Conservation (phyloP, 75 land plant genomes). For the Cryptomeria japonica region DNA sequence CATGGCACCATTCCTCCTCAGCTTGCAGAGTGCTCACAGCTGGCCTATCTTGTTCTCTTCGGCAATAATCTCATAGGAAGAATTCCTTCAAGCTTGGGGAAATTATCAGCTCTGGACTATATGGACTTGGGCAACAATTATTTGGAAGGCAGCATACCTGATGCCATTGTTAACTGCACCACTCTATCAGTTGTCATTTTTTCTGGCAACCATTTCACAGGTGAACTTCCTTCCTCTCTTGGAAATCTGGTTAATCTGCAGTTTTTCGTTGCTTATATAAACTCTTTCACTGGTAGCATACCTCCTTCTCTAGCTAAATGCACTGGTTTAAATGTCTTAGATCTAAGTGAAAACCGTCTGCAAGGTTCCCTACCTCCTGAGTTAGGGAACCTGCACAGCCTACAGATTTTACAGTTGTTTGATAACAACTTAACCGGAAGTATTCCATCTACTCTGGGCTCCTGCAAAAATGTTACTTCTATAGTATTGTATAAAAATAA, state of each 20-base stretch:
- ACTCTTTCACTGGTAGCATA: slow-evolving; percentile 40
- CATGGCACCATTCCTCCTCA: slow-evolving; percentile 50
- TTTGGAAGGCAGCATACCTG: slow-evolving; percentile 58
- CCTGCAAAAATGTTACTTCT: slow-evolving; percentile 24
- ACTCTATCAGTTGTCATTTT: slow-evolving; percentile 20
- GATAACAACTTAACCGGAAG: slow-evolving; percentile 43
- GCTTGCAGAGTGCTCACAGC: slow-evolving; percentile 30
- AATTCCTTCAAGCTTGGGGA: slow-evolving; percentile 57
- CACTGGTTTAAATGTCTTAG: slow-evolving; percentile 30
- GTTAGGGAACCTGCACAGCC: slow-evolving; percentile 44
- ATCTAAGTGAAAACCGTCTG: slow-evolving; percentile 47
- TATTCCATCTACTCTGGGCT: slow-evolving; percentile 54
- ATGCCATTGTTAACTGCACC: slow-evolving; percentile 47
- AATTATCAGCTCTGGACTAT: slow-evolving; percentile 27
- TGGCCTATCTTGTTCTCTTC: slow-evolving; percentile 36
- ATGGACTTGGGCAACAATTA: slow-evolving; percentile 44
- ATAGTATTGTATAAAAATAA: slow-evolving; percentile 41
- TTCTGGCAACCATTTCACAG: slow-evolving; percentile 45
- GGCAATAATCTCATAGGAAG: slow-evolving; percentile 54
- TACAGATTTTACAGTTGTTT: slow-evolving; percentile 34
- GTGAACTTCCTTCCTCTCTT: slow-evolving; percentile 43
- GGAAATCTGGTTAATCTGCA: slow-evolving; percentile 51
- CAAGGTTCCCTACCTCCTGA: slow-evolving; percentile 51
- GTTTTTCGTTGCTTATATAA: slow-evolving; percentile 28
- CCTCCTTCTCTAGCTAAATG: slow-evolving; percentile 53